phyloP scores from a whole-genome alignment of 139 green algal species.

The Micromonas pusilla region DNA sequence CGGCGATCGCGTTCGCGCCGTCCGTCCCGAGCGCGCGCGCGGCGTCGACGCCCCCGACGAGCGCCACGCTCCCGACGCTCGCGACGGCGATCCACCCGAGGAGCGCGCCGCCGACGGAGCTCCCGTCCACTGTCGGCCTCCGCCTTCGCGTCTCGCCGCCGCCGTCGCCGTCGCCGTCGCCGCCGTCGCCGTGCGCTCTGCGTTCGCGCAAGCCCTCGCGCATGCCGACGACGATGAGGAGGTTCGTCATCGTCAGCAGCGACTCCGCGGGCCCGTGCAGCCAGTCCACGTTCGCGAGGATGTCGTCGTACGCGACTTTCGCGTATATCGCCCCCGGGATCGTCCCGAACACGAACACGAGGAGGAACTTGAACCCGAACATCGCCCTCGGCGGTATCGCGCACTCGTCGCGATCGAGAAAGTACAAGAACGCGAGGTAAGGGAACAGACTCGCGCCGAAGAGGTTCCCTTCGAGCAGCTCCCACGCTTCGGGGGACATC shows the following conservation, averaged over 20 bases:
- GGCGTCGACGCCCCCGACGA: background rate
- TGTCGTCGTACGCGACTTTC: constrained; percentile 63
- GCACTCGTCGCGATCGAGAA: constrained; percentile 42
- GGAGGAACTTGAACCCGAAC: constrained; percentile 94
- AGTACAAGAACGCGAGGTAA: constrained; percentile 91
- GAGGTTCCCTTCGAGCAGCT: constrained; percentile 42
- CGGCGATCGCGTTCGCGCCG: background rate
- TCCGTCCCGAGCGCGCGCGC: background rate
- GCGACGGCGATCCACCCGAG: background rate
- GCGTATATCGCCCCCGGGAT: constrained; percentile 89
- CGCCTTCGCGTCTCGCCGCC: background rate
- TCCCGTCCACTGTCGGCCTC: background rate
- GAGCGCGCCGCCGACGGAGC: background rate
- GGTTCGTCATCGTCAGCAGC: constrained; percentile 91
- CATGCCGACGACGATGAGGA: constrained; percentile 72
- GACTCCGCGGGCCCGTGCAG: constrained; percentile 90
- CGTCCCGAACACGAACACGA: constrained; percentile 89
- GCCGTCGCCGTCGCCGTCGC: background rate
- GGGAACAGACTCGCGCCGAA: constrained; percentile 83
- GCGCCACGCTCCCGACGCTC: background rate
- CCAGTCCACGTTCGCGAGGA: constrained; percentile 91
- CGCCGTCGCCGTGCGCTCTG: background rate
- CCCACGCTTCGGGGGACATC: background rate
- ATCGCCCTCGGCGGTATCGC: constrained; percentile 37
- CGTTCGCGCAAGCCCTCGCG: constrained; percentile 13